Evolutionary conservation across 495 filamentous ascomycete genomes (phyloP).

Genomic region (Xylaria scruposa): DNA sequence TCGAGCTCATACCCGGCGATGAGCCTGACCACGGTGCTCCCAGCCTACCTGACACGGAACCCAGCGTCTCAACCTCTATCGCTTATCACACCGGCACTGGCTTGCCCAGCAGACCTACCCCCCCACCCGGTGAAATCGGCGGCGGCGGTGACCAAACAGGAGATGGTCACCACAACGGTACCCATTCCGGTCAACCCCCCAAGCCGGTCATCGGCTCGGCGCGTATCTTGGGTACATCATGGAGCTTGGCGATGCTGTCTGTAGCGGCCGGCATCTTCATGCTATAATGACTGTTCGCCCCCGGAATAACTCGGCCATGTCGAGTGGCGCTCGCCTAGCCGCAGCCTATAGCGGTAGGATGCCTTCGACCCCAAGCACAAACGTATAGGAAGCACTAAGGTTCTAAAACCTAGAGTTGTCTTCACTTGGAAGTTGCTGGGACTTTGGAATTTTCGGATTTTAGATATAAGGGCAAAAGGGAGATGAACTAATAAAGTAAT

Average conservation of each 20-base stretch:
- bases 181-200: background rate
- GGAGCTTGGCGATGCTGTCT: background rate
- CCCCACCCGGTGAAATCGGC: background rate
- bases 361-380: background rate
- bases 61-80: conserved; percentile 3
- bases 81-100: background rate
- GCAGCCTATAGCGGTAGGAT: background rate
- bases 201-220: conserved; percentile 4
- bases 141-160: background rate
- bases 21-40: background rate
- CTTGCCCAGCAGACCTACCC: background rate
- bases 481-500: too few relatives aligned
- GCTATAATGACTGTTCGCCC: background rate
- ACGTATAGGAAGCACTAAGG: background rate
- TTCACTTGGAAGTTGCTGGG: background rate
- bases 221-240: background rate
- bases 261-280: background rate
- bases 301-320: background rate
- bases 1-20: background rate
- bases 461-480: background rate
- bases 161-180: background rate
- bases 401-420: background rate
- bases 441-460: background rate
- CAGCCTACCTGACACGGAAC: background rate
- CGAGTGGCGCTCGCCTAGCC: background rate